phyloP scores from a whole-genome alignment of 805 yeast genomes.

The Yarrowia sp. region DNA sequence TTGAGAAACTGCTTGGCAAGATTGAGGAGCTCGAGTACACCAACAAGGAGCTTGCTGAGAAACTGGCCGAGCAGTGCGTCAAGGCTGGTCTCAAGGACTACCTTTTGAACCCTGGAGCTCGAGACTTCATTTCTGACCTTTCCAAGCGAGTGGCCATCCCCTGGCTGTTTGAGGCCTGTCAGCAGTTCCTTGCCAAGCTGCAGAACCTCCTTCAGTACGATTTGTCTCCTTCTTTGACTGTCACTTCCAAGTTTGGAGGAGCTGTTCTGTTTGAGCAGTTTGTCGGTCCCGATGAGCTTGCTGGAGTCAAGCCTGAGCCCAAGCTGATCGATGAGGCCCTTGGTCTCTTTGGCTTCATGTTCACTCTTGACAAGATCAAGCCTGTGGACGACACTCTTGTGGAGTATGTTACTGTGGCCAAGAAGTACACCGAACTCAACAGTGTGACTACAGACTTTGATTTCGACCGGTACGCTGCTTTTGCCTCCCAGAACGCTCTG shows the following conservation, averaged over 20 bases:
- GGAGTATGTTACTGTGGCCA: constrained; percentile 26
- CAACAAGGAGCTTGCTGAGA: constrained; percentile 7
- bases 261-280: constrained; percentile 35
- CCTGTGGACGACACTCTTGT: constrained; percentile 30
- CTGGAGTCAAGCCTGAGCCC: constrained; percentile 30
- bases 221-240: constrained; percentile 20
- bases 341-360: constrained; percentile 34
- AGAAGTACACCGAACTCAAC: constrained; percentile 35
- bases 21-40: constrained; percentile 30
- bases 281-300: constrained; percentile 31
- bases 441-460: constrained; percentile 23
- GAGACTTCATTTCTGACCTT: constrained; percentile 23
- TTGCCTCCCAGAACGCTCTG: constrained; percentile 3
- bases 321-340: constrained; percentile 22
- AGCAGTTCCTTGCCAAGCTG: constrained; percentile 14
- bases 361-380: constrained; percentile 21
- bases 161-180: constrained; percentile 20
- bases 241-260: constrained; percentile 29
- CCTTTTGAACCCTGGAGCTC: constrained; percentile 17
- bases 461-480: constrained; percentile 34
- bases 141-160: constrained; percentile 18
- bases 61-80: constrained; percentile 20
- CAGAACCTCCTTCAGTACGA: constrained; percentile 15
- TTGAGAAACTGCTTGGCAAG: constrained; percentile 6
- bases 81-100: constrained; percentile 28